phyloP scores from a whole-genome alignment of 2,329 filamentous ascomycete species.

The Fusarium sp. region DNA sequence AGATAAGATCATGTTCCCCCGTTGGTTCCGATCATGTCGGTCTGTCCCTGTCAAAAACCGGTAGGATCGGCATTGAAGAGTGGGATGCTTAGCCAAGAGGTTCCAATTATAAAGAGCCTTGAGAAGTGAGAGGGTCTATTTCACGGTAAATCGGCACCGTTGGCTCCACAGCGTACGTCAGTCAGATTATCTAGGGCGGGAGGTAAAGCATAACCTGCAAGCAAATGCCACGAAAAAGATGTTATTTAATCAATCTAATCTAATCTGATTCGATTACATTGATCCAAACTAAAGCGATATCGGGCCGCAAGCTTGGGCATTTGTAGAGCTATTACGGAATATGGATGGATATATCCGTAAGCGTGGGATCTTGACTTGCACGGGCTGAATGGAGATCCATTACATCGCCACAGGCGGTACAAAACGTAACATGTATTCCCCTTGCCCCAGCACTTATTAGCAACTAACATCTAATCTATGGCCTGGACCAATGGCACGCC shows the following conservation, averaged over 20 bases:
- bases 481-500: background rate
- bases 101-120: background rate
- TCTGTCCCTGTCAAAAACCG: background rate
- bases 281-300: background rate
- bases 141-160: slow-evolving; percentile 20
- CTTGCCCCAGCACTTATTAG: background rate
- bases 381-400: background rate
- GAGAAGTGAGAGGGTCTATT: background rate
- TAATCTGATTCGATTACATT: slow-evolving; percentile 29
- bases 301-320: background rate
- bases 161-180: slow-evolving; percentile 17
- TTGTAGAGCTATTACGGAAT: background rate
- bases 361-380: background rate
- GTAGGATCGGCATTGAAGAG: slow-evolving; percentile 29
- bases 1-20: slow-evolving; percentile 35
- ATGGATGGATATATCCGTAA: background rate
- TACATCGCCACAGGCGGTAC: background rate
- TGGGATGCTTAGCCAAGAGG: slow-evolving; percentile 7
- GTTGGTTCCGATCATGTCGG: slow-evolving; percentile 18
- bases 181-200: background rate
- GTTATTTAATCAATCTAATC: slow-evolving; percentile 31
- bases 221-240: background rate
- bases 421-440: background rate
- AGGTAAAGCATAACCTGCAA: background rate
- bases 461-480: background rate